Evolutionary conservation across 768 basidiomycete genomes (phyloP), one percentile per base, ranked within the genome.

Genomic region (Xerocomellus chrysenteron): DNA sequence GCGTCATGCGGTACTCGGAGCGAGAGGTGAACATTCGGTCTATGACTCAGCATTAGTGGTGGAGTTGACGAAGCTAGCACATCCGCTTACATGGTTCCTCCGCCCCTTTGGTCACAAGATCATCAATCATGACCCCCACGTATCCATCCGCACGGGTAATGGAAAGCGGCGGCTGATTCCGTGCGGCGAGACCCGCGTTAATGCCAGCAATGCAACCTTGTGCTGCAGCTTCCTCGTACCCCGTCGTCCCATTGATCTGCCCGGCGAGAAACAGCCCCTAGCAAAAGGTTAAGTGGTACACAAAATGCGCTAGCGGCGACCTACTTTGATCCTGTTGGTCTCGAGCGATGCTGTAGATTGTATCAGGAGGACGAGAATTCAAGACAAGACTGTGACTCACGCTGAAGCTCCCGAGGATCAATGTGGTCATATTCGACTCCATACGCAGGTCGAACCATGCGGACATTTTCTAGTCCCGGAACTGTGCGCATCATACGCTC

Each of bases 11-110:
- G 67, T 93, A 96, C 65, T 96, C 94, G 16, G 90, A 92, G 37
- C 94, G 80, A 16, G 90, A 89, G 0, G 94, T 95, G 70, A 96
- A 95, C 91, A 95, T 94, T 28, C 93, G 88, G 63, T 95, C 92
- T 94, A 64, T 42, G 39, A 60, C 5, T 28, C 19, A 17, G 33
- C 3, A 35, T 68, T 11, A 66, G 39, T 19, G 19, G 13, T n/a
- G 8, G 5, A 6, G 12, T 6, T 28, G 28, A 55, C 17, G 26
- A 58, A 40, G 7, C 41, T 48, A 21, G 8, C 33, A 14, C 13
- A 26, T 41, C 17, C 54, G 42, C 41, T 75, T 67, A 93, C 92
- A 96, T 47, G 93, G 94, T 67, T 96, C 94, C 65, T 94, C 90
- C 3, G 90, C 87, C 3, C 94, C 94, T 65, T 92, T 93, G 42